Conservation (phyloP, 108 stramenopile species). For the Skeletonema tropicum region DNA sequence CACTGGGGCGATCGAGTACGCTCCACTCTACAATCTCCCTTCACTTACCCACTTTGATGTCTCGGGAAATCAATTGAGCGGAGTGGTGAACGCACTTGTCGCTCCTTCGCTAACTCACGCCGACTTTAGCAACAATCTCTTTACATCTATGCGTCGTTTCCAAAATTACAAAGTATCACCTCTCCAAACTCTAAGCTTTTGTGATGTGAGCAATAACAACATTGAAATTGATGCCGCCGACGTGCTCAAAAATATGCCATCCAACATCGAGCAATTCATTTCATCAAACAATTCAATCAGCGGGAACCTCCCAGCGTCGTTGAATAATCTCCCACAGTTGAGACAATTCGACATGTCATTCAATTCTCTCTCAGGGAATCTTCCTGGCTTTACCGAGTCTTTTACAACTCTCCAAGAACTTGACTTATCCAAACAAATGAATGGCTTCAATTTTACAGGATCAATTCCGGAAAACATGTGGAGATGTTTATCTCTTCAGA, state of each 20-base stretch:
- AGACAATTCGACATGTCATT: background rate
- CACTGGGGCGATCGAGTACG: slow-evolving; percentile 18
- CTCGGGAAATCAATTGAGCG: slow-evolving; percentile 18
- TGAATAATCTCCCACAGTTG: background rate
- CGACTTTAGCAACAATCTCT: slow-evolving; percentile 54
- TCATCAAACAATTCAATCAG: slow-evolving; percentile 9
- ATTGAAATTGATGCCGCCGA: slow-evolving; percentile 32
- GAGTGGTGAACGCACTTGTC: slow-evolving; percentile 59
- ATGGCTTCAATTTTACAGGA: slow-evolving; percentile 18
- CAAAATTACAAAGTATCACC: slow-evolving; percentile 48
- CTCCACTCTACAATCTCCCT: slow-evolving; percentile 50
- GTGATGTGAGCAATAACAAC: slow-evolving; percentile 44
- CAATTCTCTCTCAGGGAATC: slow-evolving; percentile 11
- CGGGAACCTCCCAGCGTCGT: slow-evolving; percentile 7
- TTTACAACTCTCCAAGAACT: background rate
- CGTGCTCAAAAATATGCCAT: slow-evolving; percentile 24
- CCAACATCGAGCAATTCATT: slow-evolving; percentile 13
- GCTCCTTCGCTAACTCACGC: slow-evolving; percentile 50
- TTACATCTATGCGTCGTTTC: slow-evolving; percentile 51
- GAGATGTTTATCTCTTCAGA: background rate
- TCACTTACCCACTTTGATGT: slow-evolving; percentile 39
- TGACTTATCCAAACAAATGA: slow-evolving; percentile 3
- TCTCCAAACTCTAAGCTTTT: slow-evolving; percentile 23
- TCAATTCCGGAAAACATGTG: slow-evolving; percentile 12
- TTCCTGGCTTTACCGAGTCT: slow-evolving; percentile 21